Conservation (phyloP, 2,329 filamentous ascomycete species). For the Pyricularia sp. region DNA sequence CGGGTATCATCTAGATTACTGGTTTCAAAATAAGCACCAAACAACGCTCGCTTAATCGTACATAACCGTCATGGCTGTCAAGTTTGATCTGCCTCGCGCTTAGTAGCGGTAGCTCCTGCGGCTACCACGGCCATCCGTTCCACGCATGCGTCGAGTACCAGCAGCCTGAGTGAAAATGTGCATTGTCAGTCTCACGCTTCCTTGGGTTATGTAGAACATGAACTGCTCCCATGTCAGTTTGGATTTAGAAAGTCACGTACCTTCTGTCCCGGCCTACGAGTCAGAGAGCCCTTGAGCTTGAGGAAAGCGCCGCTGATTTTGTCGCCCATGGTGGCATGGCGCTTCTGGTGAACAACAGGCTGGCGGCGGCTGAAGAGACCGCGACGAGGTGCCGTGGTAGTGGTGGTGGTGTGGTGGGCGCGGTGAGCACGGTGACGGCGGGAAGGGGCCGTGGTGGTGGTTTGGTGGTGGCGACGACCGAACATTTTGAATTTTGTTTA, state of each 20-base stretch:
- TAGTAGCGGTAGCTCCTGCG: constrained; percentile 11
- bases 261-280: constrained; percentile 61
- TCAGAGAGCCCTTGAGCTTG: constrained; percentile 63
- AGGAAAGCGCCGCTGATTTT: constrained; percentile 70
- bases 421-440: constrained; percentile 2
- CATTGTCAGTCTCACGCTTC: not conserved
- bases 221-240: constrained; percentile 6
- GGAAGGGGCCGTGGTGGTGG: constrained; percentile 5
- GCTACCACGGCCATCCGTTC: constrained; percentile 59
- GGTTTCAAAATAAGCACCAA: not conserved
- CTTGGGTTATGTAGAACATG: constrained; percentile 25
- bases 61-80: not conserved
- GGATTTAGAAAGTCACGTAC: constrained; percentile 24
- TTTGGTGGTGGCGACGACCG: not conserved
- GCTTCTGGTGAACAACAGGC: constrained; percentile 47
- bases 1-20: not conserved
- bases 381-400: constrained; percentile 4
- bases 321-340: constrained; percentile 61
- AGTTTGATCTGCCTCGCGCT: not conserved
- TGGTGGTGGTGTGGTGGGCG: constrained; percentile 6
- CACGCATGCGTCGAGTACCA: constrained; percentile 63
- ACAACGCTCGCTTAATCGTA: not conserved
- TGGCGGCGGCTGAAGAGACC: constrained; percentile 5
- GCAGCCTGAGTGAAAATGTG: constrained; percentile 36
- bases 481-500: not conserved